Conservation (phyloP, 129 eudicot species). For the Centrapalus pauciflorus region DNA sequence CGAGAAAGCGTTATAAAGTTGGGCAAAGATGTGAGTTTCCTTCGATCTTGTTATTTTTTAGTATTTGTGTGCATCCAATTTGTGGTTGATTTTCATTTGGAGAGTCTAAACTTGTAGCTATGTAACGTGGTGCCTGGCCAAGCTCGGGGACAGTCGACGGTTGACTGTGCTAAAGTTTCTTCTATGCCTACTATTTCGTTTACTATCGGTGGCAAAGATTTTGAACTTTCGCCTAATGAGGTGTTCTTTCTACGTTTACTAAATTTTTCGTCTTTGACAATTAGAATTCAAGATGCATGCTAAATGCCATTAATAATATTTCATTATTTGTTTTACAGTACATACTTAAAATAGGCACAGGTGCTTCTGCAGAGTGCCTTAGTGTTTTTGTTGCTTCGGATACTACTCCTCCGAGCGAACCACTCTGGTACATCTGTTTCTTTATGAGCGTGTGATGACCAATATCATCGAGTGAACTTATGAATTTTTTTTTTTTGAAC, state of each 20-base stretch:
- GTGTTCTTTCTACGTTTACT: neutral
- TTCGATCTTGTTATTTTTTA: neutral
- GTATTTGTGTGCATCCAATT: neutral
- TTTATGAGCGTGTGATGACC: neutral
- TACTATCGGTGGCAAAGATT: slow-evolving; percentile 2
- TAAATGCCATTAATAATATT: neutral
- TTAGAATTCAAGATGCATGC: no score
- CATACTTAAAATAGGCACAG: slow-evolving; percentile 28
- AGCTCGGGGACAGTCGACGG: neutral
- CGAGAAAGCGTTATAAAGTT: neutral
- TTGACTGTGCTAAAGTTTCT: neutral
- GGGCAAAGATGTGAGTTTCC: neutral
- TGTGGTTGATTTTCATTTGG: neutral
- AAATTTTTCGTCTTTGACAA: no score
- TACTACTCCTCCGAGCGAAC: slow-evolving; percentile 32
- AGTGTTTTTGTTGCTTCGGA: slow-evolving; percentile 34
- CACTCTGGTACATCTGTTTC: slow-evolving; percentile 27
- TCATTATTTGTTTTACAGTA: slow-evolving; percentile 15
- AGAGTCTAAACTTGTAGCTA: neutral
- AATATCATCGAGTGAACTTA: neutral
- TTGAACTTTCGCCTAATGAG: slow-evolving; percentile 5
- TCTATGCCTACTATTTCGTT: slow-evolving; percentile 1
- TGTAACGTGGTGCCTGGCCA: neutral
- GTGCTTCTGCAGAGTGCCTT: slow-evolving; percentile 20
- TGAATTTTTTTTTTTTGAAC: neutral